Percentiles rank a stretch among this genome's conserved stretches.
phyloP scores from a whole-genome alignment of 495 filamentous ascomycete genomes.

The Aspergillus haitiensis region DNA sequence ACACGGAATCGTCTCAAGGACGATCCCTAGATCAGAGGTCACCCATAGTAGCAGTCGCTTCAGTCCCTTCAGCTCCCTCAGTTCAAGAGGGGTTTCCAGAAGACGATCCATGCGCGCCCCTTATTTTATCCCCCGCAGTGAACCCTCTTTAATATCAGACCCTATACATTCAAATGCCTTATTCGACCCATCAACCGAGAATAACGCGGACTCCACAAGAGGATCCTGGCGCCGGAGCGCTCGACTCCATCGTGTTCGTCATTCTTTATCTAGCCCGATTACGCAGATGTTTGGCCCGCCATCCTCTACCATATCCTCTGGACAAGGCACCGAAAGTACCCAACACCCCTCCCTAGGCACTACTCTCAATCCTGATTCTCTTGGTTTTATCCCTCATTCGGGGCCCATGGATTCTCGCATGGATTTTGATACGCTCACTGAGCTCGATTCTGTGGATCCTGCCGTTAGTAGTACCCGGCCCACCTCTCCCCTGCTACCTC shows the following conservation, averaged over 20 bases:
- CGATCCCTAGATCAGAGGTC: constrained; percentile 41
- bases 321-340: constrained; percentile 20
- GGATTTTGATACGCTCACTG: constrained; percentile 44
- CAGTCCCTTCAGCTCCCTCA: constrained; percentile 44
- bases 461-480: constrained; percentile 28
- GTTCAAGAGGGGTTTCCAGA: constrained; percentile 41
- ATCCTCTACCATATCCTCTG: constrained; percentile 21
- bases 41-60: constrained; percentile 42
- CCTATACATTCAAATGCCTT: constrained; percentile 24
- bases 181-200: constrained; percentile 28
- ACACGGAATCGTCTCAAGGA: constrained; percentile 44
- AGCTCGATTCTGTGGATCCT: constrained; percentile 47
- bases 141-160: constrained; percentile 33
- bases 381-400: constrained; percentile 34
- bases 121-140: constrained; percentile 43
- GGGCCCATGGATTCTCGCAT: constrained; percentile 45
- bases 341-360: constrained; percentile 26
- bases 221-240: constrained; percentile 46
- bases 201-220: constrained; percentile 34
- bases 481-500: constrained; percentile 28
- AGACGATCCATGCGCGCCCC: constrained; percentile 40
- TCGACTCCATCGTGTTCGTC: constrained; percentile 44
- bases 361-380: constrained; percentile 25
- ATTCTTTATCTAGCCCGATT: constrained; percentile 47
- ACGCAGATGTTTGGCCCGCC: constrained; percentile 49